Percentiles rank a stretch among this genome's conserved stretches.
Evolutionary conservation across 192 early-diverging fungal species (phyloP).

Genomic region (Funneliformis mosseae): DNA sequence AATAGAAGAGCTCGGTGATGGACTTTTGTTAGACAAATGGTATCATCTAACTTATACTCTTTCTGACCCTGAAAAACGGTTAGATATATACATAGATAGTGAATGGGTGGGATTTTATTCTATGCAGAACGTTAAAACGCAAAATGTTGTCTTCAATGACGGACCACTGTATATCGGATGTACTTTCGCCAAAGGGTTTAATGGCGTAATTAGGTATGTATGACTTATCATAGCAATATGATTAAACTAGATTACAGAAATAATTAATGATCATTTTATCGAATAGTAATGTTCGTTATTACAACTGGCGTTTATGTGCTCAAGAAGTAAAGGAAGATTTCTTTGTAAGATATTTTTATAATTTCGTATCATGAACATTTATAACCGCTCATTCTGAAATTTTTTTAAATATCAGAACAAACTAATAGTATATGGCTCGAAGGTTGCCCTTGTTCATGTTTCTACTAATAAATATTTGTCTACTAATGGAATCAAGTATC

Average conservation of each 20-base stretch:
- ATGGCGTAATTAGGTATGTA: constrained; percentile 32
- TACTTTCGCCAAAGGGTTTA: background rate
- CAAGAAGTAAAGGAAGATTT: constrained; percentile 25
- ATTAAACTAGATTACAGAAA: background rate
- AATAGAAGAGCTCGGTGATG: background rate
- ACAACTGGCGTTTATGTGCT: constrained; percentile 26
- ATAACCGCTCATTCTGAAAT: background rate
- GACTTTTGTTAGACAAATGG: constrained; percentile 24
- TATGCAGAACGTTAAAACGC: background rate
- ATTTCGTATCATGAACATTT: background rate
- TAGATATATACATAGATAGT: constrained; percentile 3
- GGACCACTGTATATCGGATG: constrained; percentile 4
- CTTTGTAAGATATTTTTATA: background rate
- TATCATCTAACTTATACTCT: constrained; percentile 29
- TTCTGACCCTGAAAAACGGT: constrained; percentile 26
- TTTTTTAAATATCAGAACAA: background rate
- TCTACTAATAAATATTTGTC: constrained; percentile 9
- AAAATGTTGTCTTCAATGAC: constrained; percentile 21
- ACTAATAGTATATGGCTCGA: background rate
- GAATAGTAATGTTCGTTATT: constrained; percentile 31
- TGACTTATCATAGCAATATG: background rate
- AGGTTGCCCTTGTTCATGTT: background rate
- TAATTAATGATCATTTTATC: constrained; percentile 19
- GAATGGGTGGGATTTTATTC: background rate
- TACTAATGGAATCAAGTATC: background rate